Percentiles rank a stretch among this genome's conserved stretches.
phyloP scores from a whole-genome alignment of 805 yeast species.

The Vanderwaltozyma tropicalis region DNA sequence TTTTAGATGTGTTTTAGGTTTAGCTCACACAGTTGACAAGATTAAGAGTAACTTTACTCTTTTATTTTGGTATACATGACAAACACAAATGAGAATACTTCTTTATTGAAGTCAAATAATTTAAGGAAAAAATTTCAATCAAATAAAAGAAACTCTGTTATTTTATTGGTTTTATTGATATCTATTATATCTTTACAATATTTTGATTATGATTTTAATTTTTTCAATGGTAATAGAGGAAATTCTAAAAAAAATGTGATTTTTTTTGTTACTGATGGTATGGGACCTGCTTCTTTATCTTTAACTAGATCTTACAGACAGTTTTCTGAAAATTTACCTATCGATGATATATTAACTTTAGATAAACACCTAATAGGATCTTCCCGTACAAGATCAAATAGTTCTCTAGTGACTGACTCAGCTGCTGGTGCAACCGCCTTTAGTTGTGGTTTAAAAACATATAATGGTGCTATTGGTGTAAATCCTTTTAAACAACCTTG shows the following conservation, averaged over 20 bases:
- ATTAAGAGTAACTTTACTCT: too few species aligned
- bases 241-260: conserved; percentile 56
- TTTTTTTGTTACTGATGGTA: conserved; percentile 90
- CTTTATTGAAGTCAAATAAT: too few species aligned
- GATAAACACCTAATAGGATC: conserved; percentile 72
- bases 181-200: too few species aligned
- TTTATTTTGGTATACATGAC: too few species aligned
- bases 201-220: background rate
- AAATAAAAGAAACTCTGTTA: too few species aligned
- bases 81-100: too few species aligned
- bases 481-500: conserved; percentile 59
- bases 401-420: conserved; percentile 78
- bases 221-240: background rate
- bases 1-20: too few species aligned
- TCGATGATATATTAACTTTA: conserved; percentile 46
- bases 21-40: too few species aligned
- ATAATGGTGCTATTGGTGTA: conserved; percentile 91
- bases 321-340: conserved; percentile 32
- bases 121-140: too few species aligned
- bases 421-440: conserved; percentile 98
- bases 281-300: conserved; percentile 83
- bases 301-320: conserved; percentile 71
- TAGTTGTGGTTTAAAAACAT: conserved; percentile 71
- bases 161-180: too few species aligned
- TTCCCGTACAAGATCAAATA: conserved; percentile 71